Base-by-base conservation (phyloP, 2,329 filamentous ascomycete genomes). In the Biscogniauxia sp. region DNA sequence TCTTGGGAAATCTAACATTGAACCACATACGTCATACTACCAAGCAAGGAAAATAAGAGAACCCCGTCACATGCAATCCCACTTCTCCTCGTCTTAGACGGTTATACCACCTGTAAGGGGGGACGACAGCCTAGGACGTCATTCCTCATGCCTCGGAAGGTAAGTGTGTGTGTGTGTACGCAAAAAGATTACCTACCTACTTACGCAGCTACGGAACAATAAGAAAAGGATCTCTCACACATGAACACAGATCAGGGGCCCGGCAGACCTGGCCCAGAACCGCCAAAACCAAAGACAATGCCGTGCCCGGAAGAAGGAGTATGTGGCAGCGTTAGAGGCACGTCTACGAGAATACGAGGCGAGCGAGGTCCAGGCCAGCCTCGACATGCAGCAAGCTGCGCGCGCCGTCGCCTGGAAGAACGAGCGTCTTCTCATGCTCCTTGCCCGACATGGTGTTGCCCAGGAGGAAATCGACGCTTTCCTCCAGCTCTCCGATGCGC, bases 221-320 rank as follows among this genome's bases (percentile, higher is more conserved):
- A 23, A 32, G 11, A 32, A n/a, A 45, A 45, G 37, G 5, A 17
- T 45, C 17, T 45, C 37, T 9, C 37, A 45, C 37, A 45, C 11
- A n/a, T 2, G 7, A 17, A 17, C 7, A 23, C 57, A 66, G 64
- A 58, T 69, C 57, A 63, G 69, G 28, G 23, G 60, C 20, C 68
- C 69, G 2, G 63, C 60, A 1, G 61, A 68, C 54, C 19, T 56
- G 11, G 62, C 63, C 7, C 65, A 65, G 28, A 69, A 68, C 65
- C 78, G 81, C 64, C 78, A 83, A 63, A 84, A 82, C 69, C 83
- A 85, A 72, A 80, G 82, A 53, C 80, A 79, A 41, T 82, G 79
- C 17, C 78, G 83, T 41, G 81, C 79, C 26, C 80, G 82, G 45
- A 79, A 77, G 32, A 80, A 79, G 61, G 81, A 82, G 62, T 80